Percentiles rank a stretch among this genome's conserved stretches.
Evolutionary conservation across 441 rosid genomes (phyloP).

Genomic region (Pelargonium fulgidum): DNA sequence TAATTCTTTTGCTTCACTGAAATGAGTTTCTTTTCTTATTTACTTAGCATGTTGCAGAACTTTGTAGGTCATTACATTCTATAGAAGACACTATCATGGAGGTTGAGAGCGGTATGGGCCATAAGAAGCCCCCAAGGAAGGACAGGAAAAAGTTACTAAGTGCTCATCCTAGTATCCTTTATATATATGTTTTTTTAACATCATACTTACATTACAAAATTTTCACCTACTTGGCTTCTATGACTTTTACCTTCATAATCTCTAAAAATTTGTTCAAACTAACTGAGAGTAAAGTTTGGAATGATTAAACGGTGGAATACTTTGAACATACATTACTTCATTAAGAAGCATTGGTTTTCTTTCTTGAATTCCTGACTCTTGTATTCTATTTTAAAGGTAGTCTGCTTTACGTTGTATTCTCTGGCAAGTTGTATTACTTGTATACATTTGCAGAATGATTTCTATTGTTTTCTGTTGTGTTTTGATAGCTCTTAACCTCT

Average conservation of each 20-base stretch:
- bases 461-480: slow-evolving; percentile 6
- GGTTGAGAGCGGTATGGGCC: slow-evolving; percentile 29
- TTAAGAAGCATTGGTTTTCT: not conserved
- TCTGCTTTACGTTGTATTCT: not conserved
- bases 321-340: not conserved
- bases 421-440: not conserved
- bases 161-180: slow-evolving; percentile 43
- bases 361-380: not conserved
- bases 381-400: not conserved
- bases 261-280: not conserved
- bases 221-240: not conserved
- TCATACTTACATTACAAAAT: not conserved
- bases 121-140: slow-evolving; percentile 49
- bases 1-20: slow-evolving; percentile 30
- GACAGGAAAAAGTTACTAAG: slow-evolving; percentile 43
- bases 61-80: slow-evolving; percentile 42
- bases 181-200: not conserved
- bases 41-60: slow-evolving; percentile 29
- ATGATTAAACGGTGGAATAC: not conserved
- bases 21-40: slow-evolving; percentile 25
- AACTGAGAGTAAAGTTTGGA: not conserved
- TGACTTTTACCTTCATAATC: not conserved
- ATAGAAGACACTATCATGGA: slow-evolving; percentile 28
- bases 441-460: not conserved
- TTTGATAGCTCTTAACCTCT: slow-evolving; percentile 35